These are phyloP conservation scores for Capsicum baccatum DNA, from an alignment of 257 asterid genomes.

Conservation along the genomic window DNA sequence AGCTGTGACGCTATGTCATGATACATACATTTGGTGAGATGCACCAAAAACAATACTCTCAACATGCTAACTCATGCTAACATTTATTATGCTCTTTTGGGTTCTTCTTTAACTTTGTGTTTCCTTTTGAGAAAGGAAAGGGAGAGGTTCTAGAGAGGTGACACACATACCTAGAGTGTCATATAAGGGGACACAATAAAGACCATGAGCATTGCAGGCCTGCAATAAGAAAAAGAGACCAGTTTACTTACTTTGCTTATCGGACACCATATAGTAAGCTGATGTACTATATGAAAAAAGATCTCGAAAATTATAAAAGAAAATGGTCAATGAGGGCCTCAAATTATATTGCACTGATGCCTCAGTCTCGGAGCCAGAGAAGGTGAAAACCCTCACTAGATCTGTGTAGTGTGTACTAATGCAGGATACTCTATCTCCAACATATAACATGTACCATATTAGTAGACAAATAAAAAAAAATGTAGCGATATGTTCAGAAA, in stretches of 20 bases:
- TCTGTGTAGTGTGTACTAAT: neutral
- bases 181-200: slow-evolving; percentile 74
- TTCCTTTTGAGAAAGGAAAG: neutral
- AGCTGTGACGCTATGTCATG: neutral
- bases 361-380: neutral
- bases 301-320: neutral
- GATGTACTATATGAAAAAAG: neutral
- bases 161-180: slow-evolving; percentile 70
- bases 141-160: neutral
- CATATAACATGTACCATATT: neutral
- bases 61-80: slow-evolving; percentile 13
- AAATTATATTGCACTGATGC: neutral
- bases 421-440: neutral
- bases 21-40: neutral
- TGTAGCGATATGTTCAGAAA: neutral
- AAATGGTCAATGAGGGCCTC: neutral
- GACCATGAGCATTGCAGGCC: slow-evolving; percentile 90
- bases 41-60: neutral
- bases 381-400: neutral
- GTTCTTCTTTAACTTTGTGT: neutral
- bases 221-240: slow-evolving; percentile 35
- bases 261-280: slow-evolving; percentile 16
- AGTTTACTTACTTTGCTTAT: neutral
- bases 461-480: neutral
- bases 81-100: neutral